phyloP scores from a whole-genome alignment of 768 basidiomycete species.

The Amanita rubescens region DNA sequence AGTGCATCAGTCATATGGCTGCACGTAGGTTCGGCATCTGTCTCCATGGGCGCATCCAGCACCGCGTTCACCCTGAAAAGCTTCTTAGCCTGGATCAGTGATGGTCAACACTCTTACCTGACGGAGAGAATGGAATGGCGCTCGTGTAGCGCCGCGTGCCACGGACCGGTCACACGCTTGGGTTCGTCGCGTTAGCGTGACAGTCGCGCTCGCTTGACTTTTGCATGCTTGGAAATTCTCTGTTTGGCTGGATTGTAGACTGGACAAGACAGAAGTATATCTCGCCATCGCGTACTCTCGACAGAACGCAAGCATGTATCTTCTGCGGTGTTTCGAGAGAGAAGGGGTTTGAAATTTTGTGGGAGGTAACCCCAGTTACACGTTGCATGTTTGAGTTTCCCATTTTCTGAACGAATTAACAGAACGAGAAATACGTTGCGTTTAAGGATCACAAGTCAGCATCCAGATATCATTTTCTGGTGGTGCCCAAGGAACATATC shows the following conservation, averaged over 20 bases:
- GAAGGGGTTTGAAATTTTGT: slow-evolving; percentile 40
- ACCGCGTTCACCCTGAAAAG: background rate
- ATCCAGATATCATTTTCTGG: slow-evolving; percentile 38
- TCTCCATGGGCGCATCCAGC: background rate
- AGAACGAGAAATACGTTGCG: slow-evolving; percentile 44
- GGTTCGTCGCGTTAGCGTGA: no score
- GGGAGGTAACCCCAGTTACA: slow-evolving; percentile 30
- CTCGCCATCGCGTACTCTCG: background rate
- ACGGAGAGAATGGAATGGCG: no score
- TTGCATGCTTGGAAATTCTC: background rate
- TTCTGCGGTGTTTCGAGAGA: slow-evolving; percentile 39
- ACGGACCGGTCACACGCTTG: no score
- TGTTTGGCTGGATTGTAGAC: background rate
- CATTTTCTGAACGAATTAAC: background rate
- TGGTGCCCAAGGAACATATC: slow-evolving; percentile 48
- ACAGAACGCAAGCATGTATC: slow-evolving; percentile 18
- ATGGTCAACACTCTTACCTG: background rate
- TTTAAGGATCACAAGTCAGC: slow-evolving; percentile 47
- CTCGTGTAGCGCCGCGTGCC: no score
- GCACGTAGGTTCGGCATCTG: background rate
- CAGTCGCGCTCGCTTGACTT: background rate
- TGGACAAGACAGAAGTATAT: background rate
- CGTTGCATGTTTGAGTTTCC: no score
- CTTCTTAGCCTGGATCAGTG: background rate
- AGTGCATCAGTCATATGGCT: background rate